These are phyloP conservation scores for Hypoxylon sp. DNA, from an alignment of 2,329 filamentous ascomycete genomes.

Conservation along the genomic window DNA sequence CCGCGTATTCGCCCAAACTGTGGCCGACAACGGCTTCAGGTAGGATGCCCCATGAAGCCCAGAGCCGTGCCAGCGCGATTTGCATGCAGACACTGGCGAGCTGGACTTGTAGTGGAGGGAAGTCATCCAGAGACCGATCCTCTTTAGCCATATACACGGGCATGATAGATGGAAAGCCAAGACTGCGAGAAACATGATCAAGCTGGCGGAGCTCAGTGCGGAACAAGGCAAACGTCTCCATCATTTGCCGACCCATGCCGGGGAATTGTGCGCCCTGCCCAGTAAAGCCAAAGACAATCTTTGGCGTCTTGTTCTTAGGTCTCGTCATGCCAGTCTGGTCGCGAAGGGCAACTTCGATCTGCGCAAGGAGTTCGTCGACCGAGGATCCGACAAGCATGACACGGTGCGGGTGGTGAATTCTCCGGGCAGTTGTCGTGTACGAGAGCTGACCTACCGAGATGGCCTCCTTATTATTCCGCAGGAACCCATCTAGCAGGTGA, in stretches of 20 bases:
- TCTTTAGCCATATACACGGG: slow-evolving; percentile 61
- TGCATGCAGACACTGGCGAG: slow-evolving; percentile 55
- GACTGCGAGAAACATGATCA: slow-evolving; percentile 61
- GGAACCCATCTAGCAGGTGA: slow-evolving; percentile 19
- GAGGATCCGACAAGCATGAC: slow-evolving; percentile 60
- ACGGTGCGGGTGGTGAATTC: slow-evolving; percentile 58
- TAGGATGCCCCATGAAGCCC: slow-evolving; percentile 56
- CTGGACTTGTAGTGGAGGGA: slow-evolving; percentile 62
- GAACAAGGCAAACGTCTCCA: slow-evolving; percentile 47
- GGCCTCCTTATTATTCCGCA: slow-evolving; percentile 9
- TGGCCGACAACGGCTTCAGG: slow-evolving; percentile 56
- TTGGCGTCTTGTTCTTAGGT: slow-evolving; percentile 51
- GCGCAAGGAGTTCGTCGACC: slow-evolving; percentile 56
- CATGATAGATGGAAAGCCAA: slow-evolving; percentile 67
- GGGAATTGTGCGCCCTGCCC: slow-evolving; percentile 49
- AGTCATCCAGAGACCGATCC: slow-evolving; percentile 23
- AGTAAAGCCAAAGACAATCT: slow-evolving; percentile 51
- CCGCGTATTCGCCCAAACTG: not conserved
- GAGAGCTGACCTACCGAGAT: slow-evolving; percentile 37
- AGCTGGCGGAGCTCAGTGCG: slow-evolving; percentile 66
- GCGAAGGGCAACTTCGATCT: slow-evolving; percentile 53
- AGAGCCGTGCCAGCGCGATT: slow-evolving; percentile 57
- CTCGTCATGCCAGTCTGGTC: slow-evolving; percentile 60
- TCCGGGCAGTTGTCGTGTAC: slow-evolving; percentile 46
- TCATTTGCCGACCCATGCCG: slow-evolving; percentile 41